Base-by-base conservation (phyloP, 768 basidiomycete species). In the Phylloporus sp. region DNA sequence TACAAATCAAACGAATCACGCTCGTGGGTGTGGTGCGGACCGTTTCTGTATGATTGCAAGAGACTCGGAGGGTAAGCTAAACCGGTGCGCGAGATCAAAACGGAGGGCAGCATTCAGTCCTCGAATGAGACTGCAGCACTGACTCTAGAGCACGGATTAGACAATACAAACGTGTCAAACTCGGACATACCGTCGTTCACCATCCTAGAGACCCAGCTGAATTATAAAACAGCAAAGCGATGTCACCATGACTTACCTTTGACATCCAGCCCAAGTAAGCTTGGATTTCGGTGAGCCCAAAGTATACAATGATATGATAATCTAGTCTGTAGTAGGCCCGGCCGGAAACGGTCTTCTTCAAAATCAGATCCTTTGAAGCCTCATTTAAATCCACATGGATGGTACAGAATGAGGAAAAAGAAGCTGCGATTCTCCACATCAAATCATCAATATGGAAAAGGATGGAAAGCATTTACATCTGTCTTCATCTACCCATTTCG, bases 401-500 rank as follows among this genome's bases (percentile, higher is more conserved):
- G 6, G 33, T 48, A 28, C 53, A 55, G 7, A 42, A n/a, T 15
- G 22, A n/a, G 10, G 15, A 48, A 32, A 55, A 56, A 14, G 32
- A 33, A 6, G 40, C 55, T 56, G 14, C 5, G 33, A 18, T 24
- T 7, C 1, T 38, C 9, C 26, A 27, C 4, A 26, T 56, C 26
- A 44, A 23, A 38, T 20, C 17, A 10, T 14, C 1, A 31, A 23
- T 18, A 18, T 6, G 13, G 3, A 3, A 14, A 5, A 24, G 29
- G 18, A 18, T 11, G 24, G 13, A 23, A 29, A 17, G 24, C 22
- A 36, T 32, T 42, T 13, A 15, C 46, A 23, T 46, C 27, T 14
- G 31, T 55, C 54, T 43, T 38, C 27, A 36, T 55, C 46, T 17
- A 49, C 32, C 47, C 52, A 43, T 43, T 40, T 34, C 6, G 51